Evolutionary conservation across 345 rosid species (phyloP).

Genomic region (Gossypium sturtianum): DNA sequence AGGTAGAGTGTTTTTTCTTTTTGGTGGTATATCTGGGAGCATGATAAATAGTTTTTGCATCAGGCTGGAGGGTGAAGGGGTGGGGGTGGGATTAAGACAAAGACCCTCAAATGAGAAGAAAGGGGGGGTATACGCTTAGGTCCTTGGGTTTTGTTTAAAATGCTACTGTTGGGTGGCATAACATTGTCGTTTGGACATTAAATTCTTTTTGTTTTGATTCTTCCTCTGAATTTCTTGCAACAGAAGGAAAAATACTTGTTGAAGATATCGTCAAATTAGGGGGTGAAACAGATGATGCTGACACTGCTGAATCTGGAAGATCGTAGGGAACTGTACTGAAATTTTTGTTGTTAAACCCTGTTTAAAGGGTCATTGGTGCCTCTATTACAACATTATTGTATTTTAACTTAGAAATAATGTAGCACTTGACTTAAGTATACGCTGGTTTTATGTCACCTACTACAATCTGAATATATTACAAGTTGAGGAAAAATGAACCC

Average conservation of each 20-base stretch:
- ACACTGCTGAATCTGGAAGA: conserved; percentile 31
- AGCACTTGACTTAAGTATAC: background rate
- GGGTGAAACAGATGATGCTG: conserved; percentile 55
- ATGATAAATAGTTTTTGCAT: background rate
- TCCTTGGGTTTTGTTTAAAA: background rate
- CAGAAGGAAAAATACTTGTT: conserved; percentile 88
- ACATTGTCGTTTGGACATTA: background rate
- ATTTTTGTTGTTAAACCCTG: background rate
- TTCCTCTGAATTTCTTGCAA: conserved; percentile 12
- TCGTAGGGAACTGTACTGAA: conserved; percentile 14
- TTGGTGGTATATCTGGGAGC: background rate
- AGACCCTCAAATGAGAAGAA: too few relatives aligned
- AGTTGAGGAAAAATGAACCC: background rate
- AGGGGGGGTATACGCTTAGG: background rate
- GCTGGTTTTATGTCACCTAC: background rate
- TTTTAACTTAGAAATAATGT: background rate
- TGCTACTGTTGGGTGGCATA: background rate
- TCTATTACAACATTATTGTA: background rate
- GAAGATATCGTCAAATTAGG: conserved; percentile 80
- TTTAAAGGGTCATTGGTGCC: background rate
- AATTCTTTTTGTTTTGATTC: background rate
- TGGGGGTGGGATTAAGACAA: too few relatives aligned
- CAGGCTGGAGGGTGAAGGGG: background rate
- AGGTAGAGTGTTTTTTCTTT: conserved; percentile 37
- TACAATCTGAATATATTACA: conserved; percentile 1